A percentile compares a stretch with the other conserved stretches of the same genome.
Evolutionary conservation across 305 asterid genomes (phyloP).

Genomic region (Fraxinus dipetala): DNA sequence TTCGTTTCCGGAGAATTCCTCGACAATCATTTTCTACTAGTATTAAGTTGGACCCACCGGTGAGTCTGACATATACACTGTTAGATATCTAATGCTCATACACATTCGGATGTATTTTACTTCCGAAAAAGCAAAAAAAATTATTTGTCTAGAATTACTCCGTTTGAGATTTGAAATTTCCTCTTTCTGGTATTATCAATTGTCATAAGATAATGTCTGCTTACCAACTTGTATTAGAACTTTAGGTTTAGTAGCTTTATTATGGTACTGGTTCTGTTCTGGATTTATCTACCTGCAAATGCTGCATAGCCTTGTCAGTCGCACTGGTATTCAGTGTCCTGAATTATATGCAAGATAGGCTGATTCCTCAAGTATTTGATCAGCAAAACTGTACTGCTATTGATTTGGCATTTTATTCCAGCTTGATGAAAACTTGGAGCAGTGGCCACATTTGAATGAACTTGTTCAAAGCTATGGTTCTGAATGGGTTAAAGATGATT

Average conservation of each 20-base stretch:
- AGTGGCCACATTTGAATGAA: constrained; percentile 98
- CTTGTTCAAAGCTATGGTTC: constrained; percentile 90
- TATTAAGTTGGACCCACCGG: constrained; percentile 82
- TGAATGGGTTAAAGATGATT: constrained; percentile 89
- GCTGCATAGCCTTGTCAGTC: constrained; percentile 23
- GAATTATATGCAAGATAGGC: constrained; percentile 2
- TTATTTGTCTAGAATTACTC: constrained; percentile 7
- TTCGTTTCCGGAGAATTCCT: constrained; percentile 74
- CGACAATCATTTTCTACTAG: constrained; percentile 62
- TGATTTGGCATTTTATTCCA: constrained; percentile 28
- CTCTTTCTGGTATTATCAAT: background rate
- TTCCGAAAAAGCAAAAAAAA: background rate
- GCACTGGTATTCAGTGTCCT: constrained; percentile 2
- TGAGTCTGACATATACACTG: constrained; percentile 35
- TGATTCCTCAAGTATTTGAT: constrained; percentile 14
- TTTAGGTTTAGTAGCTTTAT: constrained; percentile 12
- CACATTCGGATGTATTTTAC: constrained; percentile 3
- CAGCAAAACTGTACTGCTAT: background rate
- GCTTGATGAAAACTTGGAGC: constrained; percentile 94
- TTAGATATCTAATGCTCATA: background rate
- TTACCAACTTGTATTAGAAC: constrained; percentile 13
- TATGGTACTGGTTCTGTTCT: constrained; percentile 8
- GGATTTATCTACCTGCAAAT: constrained; percentile 9
- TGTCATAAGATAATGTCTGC: constrained; percentile 3
- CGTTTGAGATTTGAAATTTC: constrained; percentile 11